These are phyloP conservation scores for Kodamaea kakaduensis DNA, from an alignment of 805 yeast genomes.

Conservation along the genomic window DNA sequence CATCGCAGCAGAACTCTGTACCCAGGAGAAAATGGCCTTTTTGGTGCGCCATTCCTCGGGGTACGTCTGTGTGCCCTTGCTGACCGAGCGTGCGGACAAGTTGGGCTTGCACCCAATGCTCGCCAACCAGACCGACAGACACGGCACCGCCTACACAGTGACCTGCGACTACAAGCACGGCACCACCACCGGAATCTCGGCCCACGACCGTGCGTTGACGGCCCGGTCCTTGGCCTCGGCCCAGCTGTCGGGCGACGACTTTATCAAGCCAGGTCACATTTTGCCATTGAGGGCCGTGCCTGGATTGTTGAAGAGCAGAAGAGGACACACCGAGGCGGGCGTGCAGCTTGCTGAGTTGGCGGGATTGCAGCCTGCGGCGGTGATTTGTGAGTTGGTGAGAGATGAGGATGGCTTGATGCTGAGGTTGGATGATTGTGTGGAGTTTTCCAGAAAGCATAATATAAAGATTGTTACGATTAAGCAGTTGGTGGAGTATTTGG, in stretches of 20 bases:
- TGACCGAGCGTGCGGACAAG: slow-evolving; percentile 71
- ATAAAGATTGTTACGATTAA: slow-evolving; percentile 78
- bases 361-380: slow-evolving; percentile 80
- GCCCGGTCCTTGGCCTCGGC: slow-evolving; percentile 67
- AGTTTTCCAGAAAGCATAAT: slow-evolving; percentile 57
- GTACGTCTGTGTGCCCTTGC: slow-evolving; percentile 87
- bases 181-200: slow-evolving; percentile 95
- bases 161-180: slow-evolving; percentile 84
- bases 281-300: slow-evolving; percentile 89
- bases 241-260: slow-evolving; percentile 52
- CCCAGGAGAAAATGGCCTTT: slow-evolving; percentile 90
- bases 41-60: slow-evolving; percentile 85
- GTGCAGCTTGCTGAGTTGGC: slow-evolving; percentile 80
- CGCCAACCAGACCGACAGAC: slow-evolving; percentile 63
- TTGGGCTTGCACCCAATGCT: slow-evolving; percentile 80
- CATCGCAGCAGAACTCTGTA: slow-evolving; percentile 79
- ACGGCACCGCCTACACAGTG: slow-evolving; percentile 95
- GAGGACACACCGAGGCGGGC: slow-evolving; percentile 97
- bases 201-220: slow-evolving; percentile 88
- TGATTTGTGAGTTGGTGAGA: slow-evolving; percentile 88
- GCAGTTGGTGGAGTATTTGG: slow-evolving; percentile 56
- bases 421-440: slow-evolving; percentile 80
- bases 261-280: slow-evolving; percentile 90
- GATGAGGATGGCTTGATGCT: slow-evolving; percentile 95
- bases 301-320: slow-evolving; percentile 74